A percentile compares a stretch with the other conserved stretches of the same genome.
Evolutionary conservation across 2,329 filamentous ascomycete species (phyloP).

Genomic region (Leptographium galeiforme): DNA sequence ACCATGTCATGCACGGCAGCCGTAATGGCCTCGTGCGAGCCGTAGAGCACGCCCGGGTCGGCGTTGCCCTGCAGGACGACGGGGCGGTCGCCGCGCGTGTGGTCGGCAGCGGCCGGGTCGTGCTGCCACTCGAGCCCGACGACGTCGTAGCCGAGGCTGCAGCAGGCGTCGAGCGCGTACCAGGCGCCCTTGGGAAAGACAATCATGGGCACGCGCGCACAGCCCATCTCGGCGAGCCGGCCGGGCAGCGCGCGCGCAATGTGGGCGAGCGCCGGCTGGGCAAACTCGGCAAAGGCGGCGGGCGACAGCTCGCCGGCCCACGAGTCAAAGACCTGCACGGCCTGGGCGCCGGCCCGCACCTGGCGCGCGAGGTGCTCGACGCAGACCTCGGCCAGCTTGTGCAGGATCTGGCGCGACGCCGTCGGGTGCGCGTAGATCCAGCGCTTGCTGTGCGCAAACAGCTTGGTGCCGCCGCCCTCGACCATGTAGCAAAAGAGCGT

Average conservation of each 20-base stretch:
- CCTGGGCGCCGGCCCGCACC: slow-evolving; percentile 82
- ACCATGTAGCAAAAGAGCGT: slow-evolving; percentile 98
- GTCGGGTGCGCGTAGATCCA: slow-evolving; percentile 88
- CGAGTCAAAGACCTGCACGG: slow-evolving; percentile 94
- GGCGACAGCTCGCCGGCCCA: slow-evolving; percentile 94
- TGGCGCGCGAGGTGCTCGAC: slow-evolving; percentile 90
- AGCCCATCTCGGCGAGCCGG: slow-evolving; percentile 57
- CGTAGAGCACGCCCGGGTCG: slow-evolving; percentile 86
- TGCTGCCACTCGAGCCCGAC: slow-evolving; percentile 93
- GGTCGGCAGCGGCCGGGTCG: slow-evolving; percentile 71
- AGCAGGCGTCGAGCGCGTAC: slow-evolving; percentile 81
- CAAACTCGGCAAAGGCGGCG: slow-evolving; percentile 67
- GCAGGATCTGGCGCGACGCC: slow-evolving; percentile 66
- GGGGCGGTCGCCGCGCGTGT: slow-evolving; percentile 59
- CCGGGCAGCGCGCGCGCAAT: slow-evolving; percentile 71
- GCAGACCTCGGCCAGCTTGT: slow-evolving; percentile 88
- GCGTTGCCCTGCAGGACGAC: slow-evolving; percentile 88
- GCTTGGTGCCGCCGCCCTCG: slow-evolving; percentile 88
- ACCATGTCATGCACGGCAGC: slow-evolving; percentile 76
- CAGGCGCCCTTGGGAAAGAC: slow-evolving; percentile 97
- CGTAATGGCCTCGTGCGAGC: slow-evolving; percentile 68
- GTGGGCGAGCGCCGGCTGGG: slow-evolving; percentile 71
- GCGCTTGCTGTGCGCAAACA: slow-evolving; percentile 88
- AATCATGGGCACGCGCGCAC: slow-evolving; percentile 84
- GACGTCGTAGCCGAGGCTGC: slow-evolving; percentile 81